Percentiles rank a stretch among this genome's conserved stretches.
Evolutionary conservation across 2,329 filamentous ascomycete genomes (phyloP).

Genomic region (Shiraia sp.): DNA sequence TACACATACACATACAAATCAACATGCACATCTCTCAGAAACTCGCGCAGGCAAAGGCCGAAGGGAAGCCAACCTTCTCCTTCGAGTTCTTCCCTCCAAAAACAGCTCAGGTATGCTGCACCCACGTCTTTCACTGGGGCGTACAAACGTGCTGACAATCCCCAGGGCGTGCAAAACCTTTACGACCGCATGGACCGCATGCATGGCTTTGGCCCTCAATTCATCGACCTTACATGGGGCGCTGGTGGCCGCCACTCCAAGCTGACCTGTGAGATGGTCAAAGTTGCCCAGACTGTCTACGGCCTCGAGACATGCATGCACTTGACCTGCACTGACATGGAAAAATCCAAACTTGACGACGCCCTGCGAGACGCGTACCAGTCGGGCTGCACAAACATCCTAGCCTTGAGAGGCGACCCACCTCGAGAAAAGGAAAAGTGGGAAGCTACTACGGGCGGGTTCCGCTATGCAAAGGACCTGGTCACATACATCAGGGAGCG

Average conservation of each 20-base stretch:
- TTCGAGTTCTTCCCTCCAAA: slow-evolving; percentile 99
- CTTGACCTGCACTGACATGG: slow-evolving; percentile 98
- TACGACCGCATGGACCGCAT: slow-evolving; percentile 99
- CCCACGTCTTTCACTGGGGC: not conserved
- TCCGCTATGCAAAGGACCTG: slow-evolving; percentile 89
- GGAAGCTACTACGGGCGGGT: slow-evolving; percentile 83
- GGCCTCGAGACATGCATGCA: slow-evolving; percentile 99
- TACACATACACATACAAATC: slow-evolving; percentile 19
- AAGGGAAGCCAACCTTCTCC: slow-evolving; percentile 86
- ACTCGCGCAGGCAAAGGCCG: slow-evolving; percentile 77
- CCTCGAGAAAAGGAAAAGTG: slow-evolving; percentile 92
- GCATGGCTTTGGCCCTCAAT: slow-evolving; percentile 90
- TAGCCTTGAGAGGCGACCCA: slow-evolving; percentile 90
- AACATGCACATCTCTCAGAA: slow-evolving; percentile 96
- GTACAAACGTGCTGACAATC: slow-evolving; percentile 12
- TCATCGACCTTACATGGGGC: slow-evolving; percentile 98
- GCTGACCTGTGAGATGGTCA: slow-evolving; percentile 96
- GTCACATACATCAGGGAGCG: slow-evolving; percentile 78
- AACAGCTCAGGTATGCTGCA: slow-evolving; percentile 68
- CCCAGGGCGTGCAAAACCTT: slow-evolving; percentile 87
- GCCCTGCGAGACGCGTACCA: slow-evolving; percentile 89
- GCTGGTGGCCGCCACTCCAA: slow-evolving; percentile 89
- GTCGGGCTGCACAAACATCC: slow-evolving; percentile 94
- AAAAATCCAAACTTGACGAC: slow-evolving; percentile 84
- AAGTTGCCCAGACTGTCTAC: slow-evolving; percentile 91